Evolutionary conservation across 345 rosid genomes (phyloP), one percentile per base, ranked within the genome.

Genomic region (Citrus glauca): DNA sequence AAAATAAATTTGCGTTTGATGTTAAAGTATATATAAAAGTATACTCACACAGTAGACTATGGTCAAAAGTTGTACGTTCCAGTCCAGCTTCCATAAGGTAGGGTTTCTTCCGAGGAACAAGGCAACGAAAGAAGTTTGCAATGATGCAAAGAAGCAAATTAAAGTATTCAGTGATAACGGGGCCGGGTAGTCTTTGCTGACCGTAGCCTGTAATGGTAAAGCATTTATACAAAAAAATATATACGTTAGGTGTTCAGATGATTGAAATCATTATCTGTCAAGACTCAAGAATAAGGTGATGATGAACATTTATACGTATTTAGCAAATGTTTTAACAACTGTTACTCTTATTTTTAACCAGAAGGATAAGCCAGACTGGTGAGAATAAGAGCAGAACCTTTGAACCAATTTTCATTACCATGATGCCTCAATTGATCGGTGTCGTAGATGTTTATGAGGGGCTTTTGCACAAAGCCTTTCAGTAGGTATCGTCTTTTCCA

Each of bases 81-180:
- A 83, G 7, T 81, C 83, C 73, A 88, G 82, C 77, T 69, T 86
- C 91, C 90, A 90, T 48, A 77, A 33, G 28, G 56, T 60, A 4
- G 79, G 84, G 53, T 84, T 70, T 68, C 87, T 71, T 5, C 72
- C 89, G 5, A 85, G 84, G 66, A 85, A 71, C 24, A 86, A 22
- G 3, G 86, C 84, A 63, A 85, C 81, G 61, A 86, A 4, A 30
- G 83, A 81, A 33, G 87, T 86, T 50, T 88, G 88, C 74, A 88
- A 9, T 2, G 90, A 73, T 25, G 85, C 91, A 25, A 86, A 70
- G 84, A 88, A 78, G 87, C 90, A 90, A 11, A 85, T 84, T 73
- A 85, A 62, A 37, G 84, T 50, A 77, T 77, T 86, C 56, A 90
- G 50, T 32, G 91, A 84, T 16, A 86, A 37, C 2, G 42, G 79